Evolutionary conservation across 768 basidiomycete species (phyloP).

Genomic region (Amanita fuliginea): DNA sequence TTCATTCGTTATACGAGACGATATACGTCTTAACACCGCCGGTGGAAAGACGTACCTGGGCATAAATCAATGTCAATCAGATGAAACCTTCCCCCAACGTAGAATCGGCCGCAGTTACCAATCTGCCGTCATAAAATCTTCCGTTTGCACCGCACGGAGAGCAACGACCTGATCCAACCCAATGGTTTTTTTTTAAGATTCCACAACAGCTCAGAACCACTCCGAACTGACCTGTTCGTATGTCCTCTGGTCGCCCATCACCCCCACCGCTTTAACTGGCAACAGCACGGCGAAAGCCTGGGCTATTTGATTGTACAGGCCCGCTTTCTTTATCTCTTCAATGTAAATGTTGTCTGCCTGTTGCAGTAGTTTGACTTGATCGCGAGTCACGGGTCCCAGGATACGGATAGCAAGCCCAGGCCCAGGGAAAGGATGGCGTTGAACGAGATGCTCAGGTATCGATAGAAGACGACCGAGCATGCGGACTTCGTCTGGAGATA

Average conservation of each 20-base stretch:
- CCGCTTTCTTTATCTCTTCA: conserved; percentile 92
- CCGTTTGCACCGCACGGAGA: conserved; percentile 90
- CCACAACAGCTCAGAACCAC: not conserved
- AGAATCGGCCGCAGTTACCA: conserved; percentile 44
- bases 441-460: conserved; percentile 88
- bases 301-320: conserved; percentile 84
- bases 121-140: conserved; percentile 99
- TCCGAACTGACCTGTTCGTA: conserved; percentile 69
- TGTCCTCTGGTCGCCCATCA: conserved; percentile 93
- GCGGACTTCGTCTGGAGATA: conserved; percentile 79
- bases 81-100: not conserved
- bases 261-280: conserved; percentile 96
- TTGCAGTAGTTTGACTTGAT: conserved; percentile 86
- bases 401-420: conserved; percentile 98
- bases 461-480: conserved; percentile 81
- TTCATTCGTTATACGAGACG: conserved; percentile 96
- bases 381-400: conserved; percentile 87
- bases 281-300: conserved; percentile 93
- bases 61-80: conserved; percentile 67
- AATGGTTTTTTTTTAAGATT: not conserved
- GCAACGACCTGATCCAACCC: conserved; percentile 64
- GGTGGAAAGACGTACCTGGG: conserved; percentile 94
- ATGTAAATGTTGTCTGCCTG: conserved; percentile 94
- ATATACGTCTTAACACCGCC: conserved; percentile 80
- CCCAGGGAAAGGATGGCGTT: conserved; percentile 97